Evolutionary conservation across 2,329 filamentous ascomycete species (phyloP).

Genomic region (Nakataea oryzae): DNA sequence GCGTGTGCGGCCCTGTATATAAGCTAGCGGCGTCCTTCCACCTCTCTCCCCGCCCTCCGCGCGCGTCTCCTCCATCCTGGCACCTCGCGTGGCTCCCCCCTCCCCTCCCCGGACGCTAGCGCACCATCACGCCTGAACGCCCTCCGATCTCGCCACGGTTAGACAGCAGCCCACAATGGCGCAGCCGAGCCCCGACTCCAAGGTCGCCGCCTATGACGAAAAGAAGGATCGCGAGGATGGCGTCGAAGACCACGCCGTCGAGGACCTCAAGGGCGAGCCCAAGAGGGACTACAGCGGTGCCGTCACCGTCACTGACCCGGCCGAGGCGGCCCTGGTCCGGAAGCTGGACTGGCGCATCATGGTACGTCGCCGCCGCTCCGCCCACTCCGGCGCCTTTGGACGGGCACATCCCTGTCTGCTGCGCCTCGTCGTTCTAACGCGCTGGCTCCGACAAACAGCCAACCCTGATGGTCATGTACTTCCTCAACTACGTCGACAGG

Average conservation of each 20-base stretch:
- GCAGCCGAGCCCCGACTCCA: background rate
- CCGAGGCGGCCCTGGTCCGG: conserved; percentile 5
- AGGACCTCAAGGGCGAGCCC: background rate
- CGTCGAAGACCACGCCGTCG: background rate
- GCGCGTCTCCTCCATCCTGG: background rate
- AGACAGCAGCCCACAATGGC: background rate
- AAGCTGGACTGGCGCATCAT: conserved; percentile 6
- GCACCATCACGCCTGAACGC: background rate
- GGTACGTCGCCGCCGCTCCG: background rate
- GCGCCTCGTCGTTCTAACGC: background rate
- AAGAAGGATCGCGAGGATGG: background rate
- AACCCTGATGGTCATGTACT: conserved; percentile 38
- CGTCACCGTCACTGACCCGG: conserved; percentile 8
- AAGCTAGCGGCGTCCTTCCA: background rate
- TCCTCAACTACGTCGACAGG: conserved; percentile 47
- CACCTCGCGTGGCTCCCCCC: background rate
- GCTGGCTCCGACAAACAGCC: background rate
- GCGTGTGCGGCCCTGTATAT: background rate
- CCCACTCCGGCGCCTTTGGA: conserved; percentile 9
- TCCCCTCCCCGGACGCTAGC: no score
- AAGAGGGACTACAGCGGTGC: conserved; percentile 2
- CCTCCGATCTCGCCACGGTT: no score
- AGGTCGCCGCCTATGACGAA: background rate
- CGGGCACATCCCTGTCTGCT: no score
- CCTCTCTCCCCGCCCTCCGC: no score